Evolutionary conservation across 1,284 basidiomycete genomes (phyloP).

Genomic region (Porogramme epimiltina): DNA sequence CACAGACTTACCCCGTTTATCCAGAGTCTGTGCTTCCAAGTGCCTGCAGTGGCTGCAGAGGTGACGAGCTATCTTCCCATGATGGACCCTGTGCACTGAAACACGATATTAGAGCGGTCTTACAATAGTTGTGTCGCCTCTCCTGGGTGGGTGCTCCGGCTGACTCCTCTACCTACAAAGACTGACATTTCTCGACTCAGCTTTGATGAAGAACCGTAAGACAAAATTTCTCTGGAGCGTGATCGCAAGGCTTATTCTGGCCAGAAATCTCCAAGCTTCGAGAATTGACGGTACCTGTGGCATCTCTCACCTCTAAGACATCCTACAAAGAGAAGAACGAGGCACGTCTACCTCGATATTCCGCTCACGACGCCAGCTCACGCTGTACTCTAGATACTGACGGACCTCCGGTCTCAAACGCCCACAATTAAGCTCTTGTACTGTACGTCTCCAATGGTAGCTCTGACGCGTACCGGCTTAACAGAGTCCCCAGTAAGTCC

Average conservation of each 20-base stretch:
- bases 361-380: not conserved
- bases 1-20: not conserved
- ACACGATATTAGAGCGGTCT: conserved; percentile 54
- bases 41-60: conserved; percentile 74
- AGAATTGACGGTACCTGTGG: conserved; percentile 56
- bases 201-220: conserved; percentile 84
- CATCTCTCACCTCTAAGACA: conserved; percentile 72
- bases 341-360: conserved; percentile 26
- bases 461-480: not conserved
- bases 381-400: conserved; percentile 50
- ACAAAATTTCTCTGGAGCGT: not conserved
- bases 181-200: conserved; percentile 36
- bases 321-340: conserved; percentile 45
- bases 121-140: conserved; percentile 79
- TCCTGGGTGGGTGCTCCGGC: conserved; percentile 57
- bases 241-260: not conserved
- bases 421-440: conserved; percentile 73
- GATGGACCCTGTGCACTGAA: not conserved
- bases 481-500: conserved; percentile 57
- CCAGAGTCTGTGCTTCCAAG: conserved; percentile 85
- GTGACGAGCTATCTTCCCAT: conserved; percentile 33
- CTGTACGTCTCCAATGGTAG: conserved; percentile 44
- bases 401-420: conserved; percentile 62
- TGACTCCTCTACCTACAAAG: not conserved
- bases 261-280: conserved; percentile 72